Evolutionary conservation across 2,329 filamentous ascomycete species (phyloP).

Genomic region (Neophaeococcomyces aloes): DNA sequence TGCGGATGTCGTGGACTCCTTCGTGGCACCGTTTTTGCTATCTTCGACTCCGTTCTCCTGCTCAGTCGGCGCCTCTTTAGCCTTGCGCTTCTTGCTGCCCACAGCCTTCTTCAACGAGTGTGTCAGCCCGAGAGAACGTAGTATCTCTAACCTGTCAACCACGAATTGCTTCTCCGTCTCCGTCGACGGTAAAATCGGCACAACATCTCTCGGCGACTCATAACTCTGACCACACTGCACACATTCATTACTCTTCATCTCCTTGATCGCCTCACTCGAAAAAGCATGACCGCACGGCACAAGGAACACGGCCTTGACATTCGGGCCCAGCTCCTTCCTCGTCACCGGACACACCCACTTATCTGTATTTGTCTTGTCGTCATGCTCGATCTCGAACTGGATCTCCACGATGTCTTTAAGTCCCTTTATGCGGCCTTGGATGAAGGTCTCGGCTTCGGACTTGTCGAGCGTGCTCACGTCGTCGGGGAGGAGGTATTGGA

Average conservation of each 20-base stretch:
- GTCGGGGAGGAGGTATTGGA: constrained; percentile 55
- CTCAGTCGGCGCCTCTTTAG: constrained; percentile 38
- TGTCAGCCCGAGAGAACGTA: constrained; percentile 62
- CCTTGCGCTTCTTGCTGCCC: constrained; percentile 62
- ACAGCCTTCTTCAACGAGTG: constrained; percentile 78
- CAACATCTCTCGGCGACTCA: constrained; percentile 56
- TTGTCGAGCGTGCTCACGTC: constrained; percentile 44
- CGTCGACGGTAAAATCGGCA: constrained; percentile 67
- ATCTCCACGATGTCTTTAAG: constrained; percentile 81
- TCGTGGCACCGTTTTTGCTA: not conserved
- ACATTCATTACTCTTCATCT: constrained; percentile 53
- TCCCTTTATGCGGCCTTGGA: constrained; percentile 58
- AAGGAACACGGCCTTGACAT: constrained; percentile 71
- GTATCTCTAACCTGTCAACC: constrained; percentile 53
- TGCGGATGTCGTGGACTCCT: not conserved
- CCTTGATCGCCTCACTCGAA: constrained; percentile 71
- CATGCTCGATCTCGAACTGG: constrained; percentile 52
- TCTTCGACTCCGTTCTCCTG: constrained; percentile 30
- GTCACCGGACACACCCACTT: constrained; percentile 76
- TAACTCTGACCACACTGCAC: constrained; percentile 64
- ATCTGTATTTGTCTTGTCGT: constrained; percentile 35
- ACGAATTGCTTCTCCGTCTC: constrained; percentile 61
- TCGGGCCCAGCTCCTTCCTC: constrained; percentile 70
- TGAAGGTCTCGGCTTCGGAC: constrained; percentile 51
- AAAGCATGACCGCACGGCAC: constrained; percentile 95